Percentiles rank a stretch among this genome's conserved stretches.
These are phyloP conservation scores for Coniferiporia weirii DNA, from an alignment of 1,284 basidiomycete genomes.

Conservation along the genomic window DNA sequence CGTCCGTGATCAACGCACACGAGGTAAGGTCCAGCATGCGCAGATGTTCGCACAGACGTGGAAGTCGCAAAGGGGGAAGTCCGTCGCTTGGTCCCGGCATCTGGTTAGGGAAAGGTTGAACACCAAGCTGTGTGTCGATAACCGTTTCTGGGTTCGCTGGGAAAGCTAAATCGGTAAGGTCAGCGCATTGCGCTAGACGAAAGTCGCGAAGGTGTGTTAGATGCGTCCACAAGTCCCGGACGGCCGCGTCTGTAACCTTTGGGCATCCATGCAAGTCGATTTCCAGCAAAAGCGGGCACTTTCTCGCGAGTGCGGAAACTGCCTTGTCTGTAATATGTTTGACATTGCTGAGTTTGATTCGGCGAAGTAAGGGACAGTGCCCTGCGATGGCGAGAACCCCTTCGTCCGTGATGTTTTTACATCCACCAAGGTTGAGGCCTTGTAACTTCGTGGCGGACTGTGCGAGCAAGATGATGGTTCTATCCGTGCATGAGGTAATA, in stretches of 20 bases:
- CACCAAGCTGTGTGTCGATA: constrained; percentile 24
- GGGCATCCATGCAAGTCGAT: constrained; percentile 88
- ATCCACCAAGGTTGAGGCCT: constrained; percentile 89
- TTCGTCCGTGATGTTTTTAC: constrained; percentile 75
- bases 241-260: constrained; percentile 70
- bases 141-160: constrained; percentile 56
- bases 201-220: constrained; percentile 87
- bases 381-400: constrained; percentile 76
- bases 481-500: constrained; percentile 65
- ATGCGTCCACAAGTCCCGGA: constrained; percentile 82
- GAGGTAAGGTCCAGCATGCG: constrained; percentile 89
- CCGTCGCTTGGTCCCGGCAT: constrained; percentile 34
- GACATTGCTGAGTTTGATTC: constrained; percentile 84
- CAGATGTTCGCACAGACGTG: constrained; percentile 70
- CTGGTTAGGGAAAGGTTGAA: constrained; percentile 22
- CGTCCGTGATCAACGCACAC: constrained; percentile 80
- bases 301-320: constrained; percentile 72
- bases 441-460: constrained; percentile 73
- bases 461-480: constrained; percentile 69
- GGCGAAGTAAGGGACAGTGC: constrained; percentile 72
- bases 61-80: constrained; percentile 57
- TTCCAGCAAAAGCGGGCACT: constrained; percentile 87
- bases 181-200: constrained; percentile 74
- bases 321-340: constrained; percentile 76
- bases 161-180: constrained; percentile 84